Evolutionary conservation across 75 land plant genomes (phyloP).

Genomic region (Pinus taeda): DNA sequence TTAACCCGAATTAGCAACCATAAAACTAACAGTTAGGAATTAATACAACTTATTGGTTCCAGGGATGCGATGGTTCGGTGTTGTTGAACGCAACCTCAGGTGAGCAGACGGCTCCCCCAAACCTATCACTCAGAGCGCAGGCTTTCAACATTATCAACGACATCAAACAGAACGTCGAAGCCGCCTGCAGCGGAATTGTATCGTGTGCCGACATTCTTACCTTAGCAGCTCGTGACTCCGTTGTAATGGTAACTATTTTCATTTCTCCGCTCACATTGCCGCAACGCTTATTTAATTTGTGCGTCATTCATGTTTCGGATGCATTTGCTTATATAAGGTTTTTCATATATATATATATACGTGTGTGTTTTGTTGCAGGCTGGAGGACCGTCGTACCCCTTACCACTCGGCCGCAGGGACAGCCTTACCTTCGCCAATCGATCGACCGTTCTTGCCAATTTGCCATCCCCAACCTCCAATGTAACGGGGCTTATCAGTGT

Average conservation of each 20-base stretch:
- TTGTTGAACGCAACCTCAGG: constrained; percentile 38
- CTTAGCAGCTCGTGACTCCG: constrained; percentile 43
- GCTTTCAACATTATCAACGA: constrained; percentile 40
- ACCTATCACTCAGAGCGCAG: constrained; percentile 30
- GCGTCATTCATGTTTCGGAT: background rate
- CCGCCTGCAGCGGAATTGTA: constrained; percentile 33
- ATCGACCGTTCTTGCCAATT: background rate
- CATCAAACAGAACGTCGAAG: constrained; percentile 21
- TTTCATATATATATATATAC: too few species aligned
- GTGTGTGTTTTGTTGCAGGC: too few species aligned
- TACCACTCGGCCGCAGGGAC: background rate
- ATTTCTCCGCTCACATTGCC: too few species aligned
- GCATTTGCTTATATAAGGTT: too few species aligned
- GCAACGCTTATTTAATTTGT: background rate
- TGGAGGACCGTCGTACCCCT: background rate
- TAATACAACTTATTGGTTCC: background rate
- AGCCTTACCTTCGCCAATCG: background rate
- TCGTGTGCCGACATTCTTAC: constrained; percentile 55
- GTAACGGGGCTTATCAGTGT: background rate
- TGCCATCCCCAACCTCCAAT: background rate
- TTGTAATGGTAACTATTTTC: constrained; percentile 16
- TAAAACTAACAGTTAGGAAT: too few species aligned
- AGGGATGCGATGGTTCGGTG: constrained; percentile 64
- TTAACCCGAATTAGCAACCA: too few species aligned
- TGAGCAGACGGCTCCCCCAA: constrained; percentile 41